These are phyloP conservation scores for Saraca asoca DNA, from an alignment of 331 rosid genomes.

Conservation along the genomic window DNA sequence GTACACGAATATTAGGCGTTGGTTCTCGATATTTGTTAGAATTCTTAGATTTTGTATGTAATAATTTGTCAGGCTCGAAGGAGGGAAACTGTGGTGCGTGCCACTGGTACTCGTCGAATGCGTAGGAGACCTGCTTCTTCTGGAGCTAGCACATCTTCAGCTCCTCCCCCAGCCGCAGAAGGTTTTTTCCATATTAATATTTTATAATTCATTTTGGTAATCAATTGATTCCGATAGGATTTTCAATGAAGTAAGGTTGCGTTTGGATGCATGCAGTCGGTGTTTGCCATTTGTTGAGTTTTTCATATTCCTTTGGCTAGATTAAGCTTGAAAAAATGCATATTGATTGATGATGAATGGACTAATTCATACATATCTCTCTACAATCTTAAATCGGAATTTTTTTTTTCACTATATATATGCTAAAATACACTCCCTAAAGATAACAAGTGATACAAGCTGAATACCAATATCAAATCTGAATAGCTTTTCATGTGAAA, in stretches of 20 bases:
- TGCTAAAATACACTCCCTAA: not conserved
- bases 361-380: not conserved
- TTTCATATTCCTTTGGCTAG: too few relatives aligned
- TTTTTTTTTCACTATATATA: not conserved
- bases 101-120: conserved; percentile 76
- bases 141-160: conserved; percentile 83
- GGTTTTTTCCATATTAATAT: conserved; percentile 39
- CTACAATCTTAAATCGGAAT: not conserved
- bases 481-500: not conserved
- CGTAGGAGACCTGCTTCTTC: conserved; percentile 82
- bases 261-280: not conserved
- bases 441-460: not conserved
- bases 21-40: not conserved
- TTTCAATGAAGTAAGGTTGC: not conserved
- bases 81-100: conserved; percentile 75
- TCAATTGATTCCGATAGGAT: not conserved
- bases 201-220: too few relatives aligned
- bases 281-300: not conserved
- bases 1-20: not conserved
- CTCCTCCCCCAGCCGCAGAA: conserved; percentile 54
- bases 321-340: too few relatives aligned
- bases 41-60: conserved; percentile 5
- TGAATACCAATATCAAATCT: not conserved
- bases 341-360: too few relatives aligned
- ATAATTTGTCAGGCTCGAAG: conserved; percentile 56